These are phyloP conservation scores for Tricholoma furcatifolium DNA, from an alignment of 768 basidiomycete species.

Conservation along the genomic window DNA sequence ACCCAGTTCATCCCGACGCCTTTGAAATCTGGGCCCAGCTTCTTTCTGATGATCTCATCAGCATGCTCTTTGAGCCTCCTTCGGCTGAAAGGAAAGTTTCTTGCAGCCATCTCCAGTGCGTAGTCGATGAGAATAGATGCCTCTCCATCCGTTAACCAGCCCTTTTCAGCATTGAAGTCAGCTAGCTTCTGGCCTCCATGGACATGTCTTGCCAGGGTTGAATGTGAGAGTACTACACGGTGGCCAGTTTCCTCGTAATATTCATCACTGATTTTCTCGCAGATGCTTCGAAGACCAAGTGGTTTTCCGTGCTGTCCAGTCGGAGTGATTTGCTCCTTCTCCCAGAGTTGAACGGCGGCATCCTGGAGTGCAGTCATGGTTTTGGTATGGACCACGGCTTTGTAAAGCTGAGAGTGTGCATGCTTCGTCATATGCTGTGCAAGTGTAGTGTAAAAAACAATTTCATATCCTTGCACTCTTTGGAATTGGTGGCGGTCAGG, in stretches of 20 bases:
- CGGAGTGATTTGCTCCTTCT: not conserved
- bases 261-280: not conserved
- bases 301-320: not conserved
- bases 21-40: slow-evolving; percentile 6
- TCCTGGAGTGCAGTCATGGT: not conserved
- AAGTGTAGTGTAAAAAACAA: no score
- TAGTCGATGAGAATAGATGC: slow-evolving; percentile 30
- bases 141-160: slow-evolving; percentile 19
- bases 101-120: slow-evolving; percentile 24
- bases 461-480: no score
- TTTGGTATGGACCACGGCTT: not conserved
- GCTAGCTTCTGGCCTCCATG: not conserved
- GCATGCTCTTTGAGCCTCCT: slow-evolving; percentile 21
- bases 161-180: slow-evolving; percentile 11
- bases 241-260: not conserved
- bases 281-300: not conserved
- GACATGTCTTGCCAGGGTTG: not conserved
- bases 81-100: slow-evolving; percentile 22
- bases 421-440: not conserved
- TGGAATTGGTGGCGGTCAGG: not conserved
- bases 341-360: not conserved
- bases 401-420: not conserved
- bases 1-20: slow-evolving; percentile 3
- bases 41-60: slow-evolving; percentile 22
- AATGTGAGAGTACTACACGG: not conserved